Evolutionary conservation across 176 grass and related monocot species (phyloP), one percentile per base, ranked within the genome.

Genomic region (Leersia perrieri): DNA sequence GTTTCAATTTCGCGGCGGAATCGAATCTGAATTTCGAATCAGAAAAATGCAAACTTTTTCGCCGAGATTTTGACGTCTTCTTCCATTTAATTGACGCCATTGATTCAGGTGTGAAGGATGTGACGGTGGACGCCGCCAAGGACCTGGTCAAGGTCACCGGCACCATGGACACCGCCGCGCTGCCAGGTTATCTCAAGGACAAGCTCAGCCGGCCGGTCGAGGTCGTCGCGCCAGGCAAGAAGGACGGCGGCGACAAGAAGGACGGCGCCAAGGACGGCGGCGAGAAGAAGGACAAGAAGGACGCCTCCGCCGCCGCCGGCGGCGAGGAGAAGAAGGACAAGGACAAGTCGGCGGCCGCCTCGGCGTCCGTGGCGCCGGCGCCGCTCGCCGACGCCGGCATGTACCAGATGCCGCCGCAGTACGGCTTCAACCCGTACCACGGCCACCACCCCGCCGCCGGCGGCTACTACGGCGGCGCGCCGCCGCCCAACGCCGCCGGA

Each of bases 91-190:
- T n/a, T 58, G 22, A 23, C n/a, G 53, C n/a, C 66, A 25, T 57
- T 63, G n/a, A n/a, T n/a, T n/a, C 63, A 98, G 95, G 96, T 1
- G 96, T 98, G 44, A 92, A 95, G 80, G 70, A 86, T 23, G 92
- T 98, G 72, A 11, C 27, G 23, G 58, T 93, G 20, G 92, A 98
- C n/a, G 62, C 82, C 9, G 36, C 66, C 68, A 98, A 93, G 70
- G 96, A 95, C 41, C 75, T 95, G 51, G 92, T 95, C 29, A 91
- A 88, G 66, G 92, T 98, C 9, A 98, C 75, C 66, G 96, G 96
- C 27, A 93, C 87, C 69, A 95, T 98, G 86, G 90, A 98, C 87
- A 78, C 64, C 31, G 84, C 88, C 61, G 84, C 74, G 9, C 87
- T 98, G 25, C 86, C 96, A 20, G 80, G 11, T 4, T 84, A 78